Evolutionary conservation across 768 basidiomycete species (phyloP).

Genomic region (Hebeloma cylindrosporum): DNA sequence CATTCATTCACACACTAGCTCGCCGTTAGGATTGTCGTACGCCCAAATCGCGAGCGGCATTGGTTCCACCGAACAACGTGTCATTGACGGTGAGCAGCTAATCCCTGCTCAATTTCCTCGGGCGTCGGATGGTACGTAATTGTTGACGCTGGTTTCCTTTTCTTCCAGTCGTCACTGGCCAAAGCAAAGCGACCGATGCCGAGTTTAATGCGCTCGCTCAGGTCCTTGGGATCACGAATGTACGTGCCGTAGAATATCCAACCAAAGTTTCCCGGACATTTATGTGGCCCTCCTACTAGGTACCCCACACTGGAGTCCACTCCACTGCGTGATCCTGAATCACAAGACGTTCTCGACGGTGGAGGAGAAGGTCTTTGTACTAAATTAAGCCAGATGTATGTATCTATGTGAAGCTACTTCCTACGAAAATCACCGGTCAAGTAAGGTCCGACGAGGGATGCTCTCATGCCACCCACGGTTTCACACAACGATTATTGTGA

Average conservation of each 20-base stretch:
- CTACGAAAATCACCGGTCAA: too few species aligned
- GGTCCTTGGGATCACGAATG: constrained; percentile 42
- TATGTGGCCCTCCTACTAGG: constrained; percentile 13
- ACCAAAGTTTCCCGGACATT: not conserved
- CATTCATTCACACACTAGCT: not conserved
- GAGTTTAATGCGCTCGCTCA: constrained; percentile 53
- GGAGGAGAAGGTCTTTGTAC: too few species aligned
- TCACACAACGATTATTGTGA: too few species aligned
- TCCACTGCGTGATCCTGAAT: constrained; percentile 23
- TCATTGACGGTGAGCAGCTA: constrained; percentile 48
- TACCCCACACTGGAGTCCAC: constrained; percentile 30
- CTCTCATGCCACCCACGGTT: too few species aligned
- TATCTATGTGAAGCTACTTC: too few species aligned
- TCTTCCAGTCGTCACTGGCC: constrained; percentile 50
- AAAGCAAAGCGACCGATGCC: constrained; percentile 36
- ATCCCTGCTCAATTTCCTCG: not conserved
- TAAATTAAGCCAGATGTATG: too few species aligned
- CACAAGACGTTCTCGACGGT: too few species aligned
- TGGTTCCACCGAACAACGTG: constrained; percentile 43
- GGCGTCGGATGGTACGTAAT: too few species aligned
- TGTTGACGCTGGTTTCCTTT: not conserved
- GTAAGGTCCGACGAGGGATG: too few species aligned
- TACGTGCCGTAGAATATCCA: constrained; percentile 18
- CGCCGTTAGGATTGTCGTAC: constrained; percentile 47
- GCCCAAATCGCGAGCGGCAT: constrained; percentile 46